Conservation (phyloP, 2,329 filamentous ascomycete genomes). For the Alternaria arborescens region DNA sequence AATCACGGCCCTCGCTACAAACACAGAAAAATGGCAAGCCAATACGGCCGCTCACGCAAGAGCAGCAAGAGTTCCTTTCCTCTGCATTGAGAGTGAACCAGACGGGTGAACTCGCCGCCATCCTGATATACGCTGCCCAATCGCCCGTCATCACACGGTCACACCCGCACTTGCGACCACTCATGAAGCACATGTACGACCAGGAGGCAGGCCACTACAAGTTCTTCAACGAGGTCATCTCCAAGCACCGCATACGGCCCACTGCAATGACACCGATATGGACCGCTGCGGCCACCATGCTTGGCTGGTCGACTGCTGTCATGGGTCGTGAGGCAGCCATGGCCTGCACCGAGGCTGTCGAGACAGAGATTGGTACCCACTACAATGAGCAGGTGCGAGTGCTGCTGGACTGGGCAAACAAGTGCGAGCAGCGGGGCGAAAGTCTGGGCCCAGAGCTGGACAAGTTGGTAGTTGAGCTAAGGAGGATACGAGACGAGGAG, state of each 20-base stretch:
- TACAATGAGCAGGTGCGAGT: slow-evolving; percentile 91
- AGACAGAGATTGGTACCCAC: slow-evolving; percentile 96
- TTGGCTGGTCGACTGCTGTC: slow-evolving; percentile 89
- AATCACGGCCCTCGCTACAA: slow-evolving; percentile 13
- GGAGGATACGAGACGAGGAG: slow-evolving; percentile 92
- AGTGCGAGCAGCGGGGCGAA: slow-evolving; percentile 79
- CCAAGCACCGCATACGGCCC: slow-evolving; percentile 87
- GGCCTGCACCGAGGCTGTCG: slow-evolving; percentile 98
- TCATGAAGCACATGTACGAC: slow-evolving; percentile 98
- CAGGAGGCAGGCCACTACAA: slow-evolving; percentile 89
- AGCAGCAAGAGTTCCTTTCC: slow-evolving; percentile 51
- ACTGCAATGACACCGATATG: slow-evolving; percentile 93
- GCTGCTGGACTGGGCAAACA: slow-evolving; percentile 80
- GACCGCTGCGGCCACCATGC: slow-evolving; percentile 77
- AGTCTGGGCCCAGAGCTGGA: slow-evolving; percentile 80
- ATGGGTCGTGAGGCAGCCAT: slow-evolving; percentile 94
- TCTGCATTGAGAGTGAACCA: slow-evolving; percentile 86
- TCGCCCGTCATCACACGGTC: slow-evolving; percentile 79
- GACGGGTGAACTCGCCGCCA: slow-evolving; percentile 95
- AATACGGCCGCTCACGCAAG: slow-evolving; percentile 37
- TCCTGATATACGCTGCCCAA: slow-evolving; percentile 91
- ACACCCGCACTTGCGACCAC: slow-evolving; percentile 84
- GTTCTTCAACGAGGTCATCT: slow-evolving; percentile 84
- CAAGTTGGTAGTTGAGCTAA: slow-evolving; percentile 75
- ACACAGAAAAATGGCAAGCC: slow-evolving; percentile 22